A percentile compares a stretch with the other conserved stretches of the same genome.
Evolutionary conservation across 345 rosid species (phyloP).

Genomic region (Cardamine chenopodiifolia): DNA sequence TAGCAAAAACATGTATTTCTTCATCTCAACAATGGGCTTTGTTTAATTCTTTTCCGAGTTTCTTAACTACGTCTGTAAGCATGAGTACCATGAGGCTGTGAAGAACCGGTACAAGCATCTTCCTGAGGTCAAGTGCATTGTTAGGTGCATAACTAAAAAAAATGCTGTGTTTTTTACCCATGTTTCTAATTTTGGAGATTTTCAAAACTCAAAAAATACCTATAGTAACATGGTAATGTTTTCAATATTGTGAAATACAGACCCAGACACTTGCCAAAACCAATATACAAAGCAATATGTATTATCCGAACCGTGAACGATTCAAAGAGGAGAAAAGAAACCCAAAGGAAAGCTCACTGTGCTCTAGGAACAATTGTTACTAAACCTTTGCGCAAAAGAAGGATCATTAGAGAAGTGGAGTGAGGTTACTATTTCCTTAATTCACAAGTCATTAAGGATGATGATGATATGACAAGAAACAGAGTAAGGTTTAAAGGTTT

Average conservation of each 20-base stretch:
- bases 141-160: constrained; percentile 51
- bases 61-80: too few species aligned
- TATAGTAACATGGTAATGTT: constrained; percentile 14
- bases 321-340: constrained; percentile 74
- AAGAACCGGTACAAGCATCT: constrained; percentile 90
- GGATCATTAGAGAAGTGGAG: constrained; percentile 78
- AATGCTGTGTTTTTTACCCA: not conserved
- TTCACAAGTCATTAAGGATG: too few species aligned
- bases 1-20: too few species aligned
- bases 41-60: too few species aligned
- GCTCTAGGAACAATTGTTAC: constrained; percentile 70
- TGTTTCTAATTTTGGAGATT: not conserved
- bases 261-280: constrained; percentile 88
- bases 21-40: too few species aligned
- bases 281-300: constrained; percentile 69
- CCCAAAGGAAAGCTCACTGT: constrained; percentile 82
- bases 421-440: constrained; percentile 37
- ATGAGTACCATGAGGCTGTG: constrained; percentile 79
- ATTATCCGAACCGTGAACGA: constrained; percentile 56
- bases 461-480: too few species aligned
- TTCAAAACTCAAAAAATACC: constrained; percentile 4
- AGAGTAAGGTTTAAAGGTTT: too few species aligned
- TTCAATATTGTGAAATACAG: constrained; percentile 50
- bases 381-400: constrained; percentile 63
- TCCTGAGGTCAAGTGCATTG: constrained; percentile 87